Percentiles rank a stretch among this genome's conserved stretches.
Conservation (phyloP, 371 early-diverging fungal genomes). For the Mucor sp. region DNA sequence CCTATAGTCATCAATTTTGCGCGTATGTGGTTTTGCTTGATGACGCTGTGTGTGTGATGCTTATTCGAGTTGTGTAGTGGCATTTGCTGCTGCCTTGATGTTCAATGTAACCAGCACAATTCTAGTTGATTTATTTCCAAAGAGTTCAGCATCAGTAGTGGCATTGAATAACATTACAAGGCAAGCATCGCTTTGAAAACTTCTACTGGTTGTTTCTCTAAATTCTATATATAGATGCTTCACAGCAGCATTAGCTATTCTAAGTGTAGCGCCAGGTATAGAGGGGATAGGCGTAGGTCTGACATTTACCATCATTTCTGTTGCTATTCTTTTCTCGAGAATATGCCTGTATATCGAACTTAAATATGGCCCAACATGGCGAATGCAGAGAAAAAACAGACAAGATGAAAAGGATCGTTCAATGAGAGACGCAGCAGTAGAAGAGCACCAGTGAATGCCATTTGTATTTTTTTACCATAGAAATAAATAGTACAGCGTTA, state of each 20-base stretch:
- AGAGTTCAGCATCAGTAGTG: slow-evolving; percentile 40
- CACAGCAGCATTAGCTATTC: slow-evolving; percentile 33
- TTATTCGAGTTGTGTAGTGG: slow-evolving; percentile 22
- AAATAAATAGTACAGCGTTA: no score
- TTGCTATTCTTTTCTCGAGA: slow-evolving; percentile 36
- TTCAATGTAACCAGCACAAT: slow-evolving; percentile 42
- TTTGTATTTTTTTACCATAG: neutral
- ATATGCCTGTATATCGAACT: slow-evolving; percentile 27
- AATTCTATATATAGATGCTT: slow-evolving; percentile 28
- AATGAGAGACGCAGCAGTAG: neutral
- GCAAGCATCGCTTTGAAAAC: neutral
- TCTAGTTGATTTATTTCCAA: slow-evolving; percentile 46
- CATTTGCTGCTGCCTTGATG: slow-evolving; percentile 28
- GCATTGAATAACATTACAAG: slow-evolving; percentile 41
- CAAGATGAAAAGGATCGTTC: neutral
- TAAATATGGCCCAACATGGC: slow-evolving; percentile 38
- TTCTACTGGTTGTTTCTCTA: neutral
- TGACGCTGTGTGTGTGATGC: no score
- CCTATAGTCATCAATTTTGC: slow-evolving; percentile 32
- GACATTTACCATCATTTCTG: slow-evolving; percentile 36
- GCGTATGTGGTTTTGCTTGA: slow-evolving; percentile 21
- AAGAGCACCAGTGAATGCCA: neutral
- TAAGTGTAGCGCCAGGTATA: slow-evolving; percentile 28
- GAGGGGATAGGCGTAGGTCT: slow-evolving; percentile 35
- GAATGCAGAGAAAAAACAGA: slow-evolving; percentile 17